Conservation (phyloP, 768 basidiomycete species). For the Serendipita sp. region DNA sequence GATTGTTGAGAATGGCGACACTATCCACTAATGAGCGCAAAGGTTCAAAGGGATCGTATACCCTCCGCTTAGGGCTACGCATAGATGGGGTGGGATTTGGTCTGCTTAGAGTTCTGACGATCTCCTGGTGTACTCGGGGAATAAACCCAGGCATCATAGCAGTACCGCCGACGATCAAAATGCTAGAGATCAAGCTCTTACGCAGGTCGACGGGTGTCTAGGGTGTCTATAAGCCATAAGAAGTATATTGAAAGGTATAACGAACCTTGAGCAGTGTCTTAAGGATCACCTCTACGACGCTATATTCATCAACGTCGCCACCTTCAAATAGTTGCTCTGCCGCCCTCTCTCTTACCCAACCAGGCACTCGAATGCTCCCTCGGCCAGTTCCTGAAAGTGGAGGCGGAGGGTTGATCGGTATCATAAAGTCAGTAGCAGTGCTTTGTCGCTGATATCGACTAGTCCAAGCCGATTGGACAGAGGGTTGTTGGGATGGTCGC, state of each 20-base stretch:
- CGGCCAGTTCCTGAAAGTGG: slow-evolving; percentile 48
- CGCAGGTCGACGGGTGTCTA: slow-evolving; percentile 86
- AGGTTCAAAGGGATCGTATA: slow-evolving; percentile 58
- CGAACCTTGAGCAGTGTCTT: slow-evolving; percentile 64
- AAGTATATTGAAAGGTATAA: not conserved
- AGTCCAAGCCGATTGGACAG: not conserved
- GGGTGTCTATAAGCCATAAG: not conserved
- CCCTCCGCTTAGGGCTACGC: slow-evolving; percentile 25
- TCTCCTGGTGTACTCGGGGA: slow-evolving; percentile 65
- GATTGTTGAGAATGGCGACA: slow-evolving; percentile 77
- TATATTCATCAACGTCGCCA: slow-evolving; percentile 76
- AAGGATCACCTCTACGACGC: slow-evolving; percentile 66
- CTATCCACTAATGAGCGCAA: slow-evolving; percentile 56
- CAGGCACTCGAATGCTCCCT: slow-evolving; percentile 73
- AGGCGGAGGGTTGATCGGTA: slow-evolving; percentile 51
- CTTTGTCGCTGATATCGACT: slow-evolving; percentile 50
- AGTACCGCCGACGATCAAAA: slow-evolving; percentile 79
- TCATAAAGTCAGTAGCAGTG: slow-evolving; percentile 54
- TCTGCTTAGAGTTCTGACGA: slow-evolving; percentile 44
- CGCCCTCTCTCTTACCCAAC: slow-evolving; percentile 87
- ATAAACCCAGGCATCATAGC: slow-evolving; percentile 88
- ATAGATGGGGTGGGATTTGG: slow-evolving; percentile 20
- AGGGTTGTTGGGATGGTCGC: not conserved
- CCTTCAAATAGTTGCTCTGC: slow-evolving; percentile 84
- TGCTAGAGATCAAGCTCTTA: slow-evolving; percentile 63